Evolutionary conservation across 192 early-diverging fungal species (phyloP).

Genomic region (Piromyces sp.): DNA sequence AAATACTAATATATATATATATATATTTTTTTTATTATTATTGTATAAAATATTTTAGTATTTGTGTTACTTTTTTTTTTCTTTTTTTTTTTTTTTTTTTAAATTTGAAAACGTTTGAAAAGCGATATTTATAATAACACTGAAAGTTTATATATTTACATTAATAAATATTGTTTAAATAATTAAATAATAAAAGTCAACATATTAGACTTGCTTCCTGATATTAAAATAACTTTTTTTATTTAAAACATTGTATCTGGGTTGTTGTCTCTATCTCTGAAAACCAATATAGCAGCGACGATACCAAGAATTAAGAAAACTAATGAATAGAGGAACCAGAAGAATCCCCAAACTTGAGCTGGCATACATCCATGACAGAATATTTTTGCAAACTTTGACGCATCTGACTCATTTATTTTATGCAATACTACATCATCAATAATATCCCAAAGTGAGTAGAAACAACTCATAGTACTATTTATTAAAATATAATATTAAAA

Average conservation of each 20-base stretch:
- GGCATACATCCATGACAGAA: slow-evolving; percentile 44
- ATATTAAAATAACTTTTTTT: background rate
- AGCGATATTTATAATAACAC: too few species aligned
- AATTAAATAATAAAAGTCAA: too few species aligned
- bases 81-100: too few species aligned
- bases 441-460: slow-evolving; percentile 92
- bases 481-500: background rate
- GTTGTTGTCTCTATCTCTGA: slow-evolving; percentile 19
- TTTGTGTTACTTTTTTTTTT: too few species aligned
- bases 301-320: slow-evolving; percentile 64
- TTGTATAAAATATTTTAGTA: too few species aligned
- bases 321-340: slow-evolving; percentile 80
- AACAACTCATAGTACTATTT: slow-evolving; percentile 63
- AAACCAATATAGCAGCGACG: slow-evolving; percentile 56
- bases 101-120: too few species aligned
- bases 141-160: too few species aligned
- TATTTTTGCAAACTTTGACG: slow-evolving; percentile 60
- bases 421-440: slow-evolving; percentile 69
- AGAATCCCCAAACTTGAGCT: slow-evolving; percentile 67
- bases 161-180: too few species aligned
- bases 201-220: background rate
- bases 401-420: slow-evolving; percentile 91
- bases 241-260: background rate
- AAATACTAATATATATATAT: too few species aligned
- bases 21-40: too few species aligned